Evolutionary conservation across 140 eudicot species (phyloP), one percentile per base, ranked within the genome.

Genomic region (Oenanthe javanica): DNA sequence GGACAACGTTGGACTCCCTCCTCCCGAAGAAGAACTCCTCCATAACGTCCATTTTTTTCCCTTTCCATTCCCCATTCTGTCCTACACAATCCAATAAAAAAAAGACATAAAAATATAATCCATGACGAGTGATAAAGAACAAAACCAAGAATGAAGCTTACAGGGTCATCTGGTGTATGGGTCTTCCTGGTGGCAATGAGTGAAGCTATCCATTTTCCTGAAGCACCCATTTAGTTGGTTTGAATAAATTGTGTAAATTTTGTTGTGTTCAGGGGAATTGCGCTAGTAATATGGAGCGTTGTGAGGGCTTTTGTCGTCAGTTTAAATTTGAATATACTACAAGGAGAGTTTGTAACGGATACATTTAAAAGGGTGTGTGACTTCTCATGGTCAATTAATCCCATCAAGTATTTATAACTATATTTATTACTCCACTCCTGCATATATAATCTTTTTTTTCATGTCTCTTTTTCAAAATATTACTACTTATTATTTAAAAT

Each of bases 121-220:
- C 21, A 18, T 31, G 36, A 31, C 5, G 45, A 4, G 27, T n/a
- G 4, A 1, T 14, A 21, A 57, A 18, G 19, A 3, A 66, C 0
- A 16, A n/a, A 10, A 27, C 36, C 36, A 6, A 16, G 0, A 10
- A 25, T 31, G 13, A 81, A 8, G 40, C 88, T 91, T 89, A 94
- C 97, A 2, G 81, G 90, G 69, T 95, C 90, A 42, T 63, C 59
- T 72, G 76, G 73, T 57, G 64, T 31, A 25, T 82, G 81, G 23
- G 88, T 38, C 83, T 91, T 90, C 72, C 88, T 92, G 31, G 79
- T 89, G 10, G 88, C 86, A 38, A 92, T 88, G n/a, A 95, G 80
- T 8, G 97, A 88, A 57, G 91, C 83, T 15, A 95, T 87, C 99
- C 99, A 95, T 82, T 92, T 95, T 19, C 88, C 89, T n/a, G 97